A percentile compares a stretch with the other conserved stretches of the same genome.
Conservation (phyloP, 176 grass and related monocot species). For the Zea luxurians region DNA sequence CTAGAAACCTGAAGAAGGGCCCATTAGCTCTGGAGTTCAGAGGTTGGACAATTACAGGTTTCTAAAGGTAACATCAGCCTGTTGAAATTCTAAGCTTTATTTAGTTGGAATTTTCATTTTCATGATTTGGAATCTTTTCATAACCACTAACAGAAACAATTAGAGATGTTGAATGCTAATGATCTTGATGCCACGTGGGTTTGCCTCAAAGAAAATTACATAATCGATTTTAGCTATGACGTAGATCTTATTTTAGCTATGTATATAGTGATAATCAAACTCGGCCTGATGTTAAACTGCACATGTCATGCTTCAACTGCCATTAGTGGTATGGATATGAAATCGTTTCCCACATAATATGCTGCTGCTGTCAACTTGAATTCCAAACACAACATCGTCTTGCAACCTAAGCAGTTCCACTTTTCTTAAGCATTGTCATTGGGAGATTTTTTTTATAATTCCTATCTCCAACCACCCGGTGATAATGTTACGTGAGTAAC, state of each 20-base stretch:
- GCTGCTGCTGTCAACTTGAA: background rate
- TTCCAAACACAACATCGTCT: background rate
- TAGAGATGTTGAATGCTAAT: no score
- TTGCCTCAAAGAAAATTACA: no score
- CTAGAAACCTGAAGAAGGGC: no score
- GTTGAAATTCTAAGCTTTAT: no score
- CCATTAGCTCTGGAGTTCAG: no score
- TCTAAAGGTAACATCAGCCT: no score
- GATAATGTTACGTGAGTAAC: background rate
- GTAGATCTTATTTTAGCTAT: background rate
- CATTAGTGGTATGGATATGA: background rate
- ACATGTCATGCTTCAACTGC: background rate
- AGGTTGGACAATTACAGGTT: no score
- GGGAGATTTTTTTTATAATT: background rate
- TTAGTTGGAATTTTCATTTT: no score
- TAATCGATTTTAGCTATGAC: no score
- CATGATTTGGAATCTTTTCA: no score
- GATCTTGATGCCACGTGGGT: no score
- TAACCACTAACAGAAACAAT: no score
- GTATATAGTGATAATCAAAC: background rate
- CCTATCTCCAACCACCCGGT: background rate
- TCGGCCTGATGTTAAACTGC: background rate
- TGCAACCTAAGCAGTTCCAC: background rate
- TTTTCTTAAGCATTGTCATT: background rate
- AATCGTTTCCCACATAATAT: background rate